Evolutionary conservation across 2,329 filamentous ascomycete species (phyloP).

Genomic region (Cladophialophora bantiana): DNA sequence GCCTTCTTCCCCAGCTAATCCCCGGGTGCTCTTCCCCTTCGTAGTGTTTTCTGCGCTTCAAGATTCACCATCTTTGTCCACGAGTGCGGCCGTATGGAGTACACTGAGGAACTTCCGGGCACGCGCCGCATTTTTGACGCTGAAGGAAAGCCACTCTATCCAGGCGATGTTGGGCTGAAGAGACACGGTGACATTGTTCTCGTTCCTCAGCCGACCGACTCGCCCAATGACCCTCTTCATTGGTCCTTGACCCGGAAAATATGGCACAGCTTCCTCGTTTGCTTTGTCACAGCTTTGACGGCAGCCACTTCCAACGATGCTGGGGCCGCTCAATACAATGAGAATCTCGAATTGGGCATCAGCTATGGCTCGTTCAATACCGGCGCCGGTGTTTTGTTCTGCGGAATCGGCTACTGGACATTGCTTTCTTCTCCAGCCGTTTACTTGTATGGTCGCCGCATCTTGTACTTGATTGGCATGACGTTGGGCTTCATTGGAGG

Average conservation of each 20-base stretch:
- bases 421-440: constrained; percentile 61
- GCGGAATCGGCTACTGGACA: constrained; percentile 64
- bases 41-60: background rate
- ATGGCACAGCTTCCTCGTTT: constrained; percentile 60
- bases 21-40: constrained; percentile 3
- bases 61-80: background rate
- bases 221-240: constrained; percentile 61
- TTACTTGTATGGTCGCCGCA: constrained; percentile 62
- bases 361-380: constrained; percentile 62
- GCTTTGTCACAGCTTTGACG: constrained; percentile 62
- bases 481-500: constrained; percentile 58
- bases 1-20: constrained; percentile 12
- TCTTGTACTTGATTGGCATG: constrained; percentile 63
- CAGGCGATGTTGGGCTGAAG: constrained; percentile 39
- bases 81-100: constrained; percentile 24
- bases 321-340: constrained; percentile 59
- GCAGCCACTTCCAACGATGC: constrained; percentile 65
- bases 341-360: constrained; percentile 60
- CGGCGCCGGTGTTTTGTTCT: constrained; percentile 63
- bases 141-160: constrained; percentile 35
- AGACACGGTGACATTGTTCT: constrained; percentile 57
- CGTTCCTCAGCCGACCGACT: constrained; percentile 61
- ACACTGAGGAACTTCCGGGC: constrained; percentile 36
- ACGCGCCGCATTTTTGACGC: constrained; percentile 40
- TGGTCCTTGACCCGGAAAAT: constrained; percentile 58